These are phyloP conservation scores for Auriscalpium orientale DNA, from an alignment of 768 basidiomycete species.

Conservation along the genomic window DNA sequence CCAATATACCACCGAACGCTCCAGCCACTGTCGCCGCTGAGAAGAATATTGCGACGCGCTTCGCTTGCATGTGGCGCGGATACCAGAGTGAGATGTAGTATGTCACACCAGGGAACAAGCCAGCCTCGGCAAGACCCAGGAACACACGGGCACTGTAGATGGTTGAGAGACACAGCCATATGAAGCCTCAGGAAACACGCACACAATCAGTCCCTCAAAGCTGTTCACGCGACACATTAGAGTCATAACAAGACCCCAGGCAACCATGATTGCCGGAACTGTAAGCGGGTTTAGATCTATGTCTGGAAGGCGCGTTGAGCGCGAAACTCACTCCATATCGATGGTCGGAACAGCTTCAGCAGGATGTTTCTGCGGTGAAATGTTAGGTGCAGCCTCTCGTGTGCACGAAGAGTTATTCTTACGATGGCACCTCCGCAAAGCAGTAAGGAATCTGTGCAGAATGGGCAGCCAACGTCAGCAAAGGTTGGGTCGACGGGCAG, in stretches of 20 bases:
- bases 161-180: neutral
- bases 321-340: slow-evolving; percentile 26
- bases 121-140: slow-evolving; percentile 42
- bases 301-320: neutral
- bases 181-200: slow-evolving; percentile 10
- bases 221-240: slow-evolving; percentile 32
- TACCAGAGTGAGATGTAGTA: slow-evolving; percentile 55
- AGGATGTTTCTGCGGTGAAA: slow-evolving; percentile 27
- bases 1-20: slow-evolving; percentile 41
- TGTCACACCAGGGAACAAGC: slow-evolving; percentile 30
- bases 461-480: neutral
- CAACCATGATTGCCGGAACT: slow-evolving; percentile 34
- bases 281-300: slow-evolving; percentile 1
- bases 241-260: slow-evolving; percentile 33
- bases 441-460: slow-evolving; percentile 27
- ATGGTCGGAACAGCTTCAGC: slow-evolving; percentile 29
- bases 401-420: slow-evolving; percentile 3
- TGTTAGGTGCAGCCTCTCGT: neutral
- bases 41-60: slow-evolving; percentile 57
- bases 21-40: slow-evolving; percentile 50
- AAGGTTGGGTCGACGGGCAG: neutral
- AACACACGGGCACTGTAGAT: slow-evolving; percentile 30
- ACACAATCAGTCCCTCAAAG: slow-evolving; percentile 25
- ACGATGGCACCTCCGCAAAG: slow-evolving; percentile 32
- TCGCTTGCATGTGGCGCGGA: slow-evolving; percentile 47